Conservation (phyloP, 2,329 filamentous ascomycete genomes). For the Aureobasidium sp. region DNA sequence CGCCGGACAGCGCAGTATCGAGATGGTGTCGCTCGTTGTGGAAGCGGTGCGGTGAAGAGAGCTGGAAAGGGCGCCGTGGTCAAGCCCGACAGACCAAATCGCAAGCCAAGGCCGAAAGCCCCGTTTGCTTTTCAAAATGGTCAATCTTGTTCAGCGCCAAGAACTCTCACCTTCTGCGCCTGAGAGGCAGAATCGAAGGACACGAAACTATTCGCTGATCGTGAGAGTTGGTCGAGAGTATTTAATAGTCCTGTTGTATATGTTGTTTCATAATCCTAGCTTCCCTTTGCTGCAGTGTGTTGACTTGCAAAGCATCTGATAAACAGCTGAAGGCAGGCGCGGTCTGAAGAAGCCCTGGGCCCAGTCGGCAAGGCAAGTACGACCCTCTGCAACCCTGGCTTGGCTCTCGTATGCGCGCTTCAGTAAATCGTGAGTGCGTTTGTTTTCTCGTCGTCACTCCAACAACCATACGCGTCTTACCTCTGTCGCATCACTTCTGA, state of each 20-base stretch:
- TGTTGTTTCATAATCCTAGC: no score
- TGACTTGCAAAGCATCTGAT: not conserved
- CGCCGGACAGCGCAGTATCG: not conserved
- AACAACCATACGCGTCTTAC: not conserved
- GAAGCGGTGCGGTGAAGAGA: not conserved
- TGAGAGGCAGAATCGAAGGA: not conserved
- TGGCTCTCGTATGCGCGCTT: not conserved
- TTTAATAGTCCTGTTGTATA: no score
- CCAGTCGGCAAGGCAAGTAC: not conserved
- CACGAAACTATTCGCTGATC: not conserved
- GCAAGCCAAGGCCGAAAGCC: not conserved
- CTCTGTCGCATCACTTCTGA: slow-evolving; percentile 1
- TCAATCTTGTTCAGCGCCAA: not conserved
- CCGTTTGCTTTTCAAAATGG: not conserved
- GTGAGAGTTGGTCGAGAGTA: no score
- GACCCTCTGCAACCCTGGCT: slow-evolving; percentile 2
- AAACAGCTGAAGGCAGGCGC: not conserved
- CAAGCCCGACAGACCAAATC: not conserved
- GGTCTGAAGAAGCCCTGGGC: not conserved
- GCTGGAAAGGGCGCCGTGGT: not conserved
- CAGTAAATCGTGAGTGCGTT: not conserved
- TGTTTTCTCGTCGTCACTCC: not conserved
- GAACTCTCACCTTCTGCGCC: not conserved
- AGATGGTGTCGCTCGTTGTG: not conserved
- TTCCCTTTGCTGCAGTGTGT: not conserved